phyloP scores from a whole-genome alignment of 2,329 filamentous ascomycete species.

The Alternaria sp. region DNA sequence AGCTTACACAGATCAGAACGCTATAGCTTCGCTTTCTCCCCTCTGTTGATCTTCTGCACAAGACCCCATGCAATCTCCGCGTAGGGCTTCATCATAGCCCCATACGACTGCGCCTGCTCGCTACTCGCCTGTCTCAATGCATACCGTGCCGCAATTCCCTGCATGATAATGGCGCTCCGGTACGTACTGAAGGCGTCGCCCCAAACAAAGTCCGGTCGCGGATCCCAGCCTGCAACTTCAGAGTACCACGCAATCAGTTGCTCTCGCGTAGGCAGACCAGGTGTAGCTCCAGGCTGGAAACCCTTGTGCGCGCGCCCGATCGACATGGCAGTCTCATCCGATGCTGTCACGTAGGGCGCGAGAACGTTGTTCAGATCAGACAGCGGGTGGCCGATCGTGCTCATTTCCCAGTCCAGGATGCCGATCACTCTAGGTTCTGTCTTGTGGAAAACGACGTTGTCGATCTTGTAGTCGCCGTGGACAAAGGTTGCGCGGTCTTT shows the following conservation, averaged over 20 bases:
- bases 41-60: slow-evolving; percentile 60
- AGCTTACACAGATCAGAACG: neutral
- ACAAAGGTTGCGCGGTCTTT: slow-evolving; percentile 79
- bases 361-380: slow-evolving; percentile 86
- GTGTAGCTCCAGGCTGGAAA: slow-evolving; percentile 68
- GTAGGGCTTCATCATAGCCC: slow-evolving; percentile 70
- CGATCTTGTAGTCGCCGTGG: slow-evolving; percentile 93
- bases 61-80: slow-evolving; percentile 80
- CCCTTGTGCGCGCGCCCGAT: slow-evolving; percentile 52
- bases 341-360: slow-evolving; percentile 52
- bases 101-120: slow-evolving; percentile 77
- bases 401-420: slow-evolving; percentile 94
- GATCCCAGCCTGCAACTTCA: slow-evolving; percentile 74
- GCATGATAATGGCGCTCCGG: slow-evolving; percentile 69
- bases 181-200: slow-evolving; percentile 68
- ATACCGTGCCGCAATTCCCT: slow-evolving; percentile 90
- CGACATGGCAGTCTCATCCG: slow-evolving; percentile 43
- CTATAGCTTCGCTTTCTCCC: slow-evolving; percentile 48
- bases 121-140: slow-evolving; percentile 89
- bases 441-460: slow-evolving; percentile 75
- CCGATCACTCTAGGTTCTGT: slow-evolving; percentile 88
- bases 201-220: slow-evolving; percentile 66
- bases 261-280: slow-evolving; percentile 68
- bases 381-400: slow-evolving; percentile 93
- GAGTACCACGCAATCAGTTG: slow-evolving; percentile 71